Evolutionary conservation across 768 basidiomycete species (phyloP).

Genomic region (Infundibulicybe gibba): DNA sequence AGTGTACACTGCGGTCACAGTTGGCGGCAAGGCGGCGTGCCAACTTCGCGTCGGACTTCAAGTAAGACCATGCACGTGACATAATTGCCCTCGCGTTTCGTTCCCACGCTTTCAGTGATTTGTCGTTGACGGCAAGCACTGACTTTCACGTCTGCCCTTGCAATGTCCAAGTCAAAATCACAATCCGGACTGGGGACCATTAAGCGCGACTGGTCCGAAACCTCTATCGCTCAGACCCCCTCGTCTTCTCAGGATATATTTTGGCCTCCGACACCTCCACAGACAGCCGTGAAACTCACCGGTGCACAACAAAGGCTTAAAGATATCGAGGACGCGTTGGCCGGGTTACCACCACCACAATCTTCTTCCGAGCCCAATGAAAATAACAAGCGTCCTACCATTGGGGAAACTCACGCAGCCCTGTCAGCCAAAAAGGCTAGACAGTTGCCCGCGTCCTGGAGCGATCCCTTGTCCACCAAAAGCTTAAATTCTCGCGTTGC

Average conservation of each 20-base stretch:
- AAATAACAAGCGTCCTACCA: slow-evolving; percentile 37
- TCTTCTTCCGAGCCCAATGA: slow-evolving; percentile 12
- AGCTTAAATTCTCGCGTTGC: slow-evolving; percentile 18
- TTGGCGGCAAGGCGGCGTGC: too few relatives aligned
- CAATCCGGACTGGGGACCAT: slow-evolving; percentile 61
- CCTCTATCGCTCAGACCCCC: slow-evolving; percentile 15
- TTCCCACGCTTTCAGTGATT: slow-evolving; percentile 11
- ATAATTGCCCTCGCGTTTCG: slow-evolving; percentile 10
- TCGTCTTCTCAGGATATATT: slow-evolving; percentile 39
- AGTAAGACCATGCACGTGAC: slow-evolving; percentile 16
- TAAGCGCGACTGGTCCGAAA: slow-evolving; percentile 59
- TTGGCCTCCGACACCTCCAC: slow-evolving; percentile 37
- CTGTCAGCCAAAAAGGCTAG: slow-evolving; percentile 49
- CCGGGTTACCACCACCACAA: too few relatives aligned
- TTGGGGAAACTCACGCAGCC: slow-evolving; percentile 14
- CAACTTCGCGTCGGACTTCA: too few relatives aligned
- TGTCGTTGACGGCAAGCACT: neutral
- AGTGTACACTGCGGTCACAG: too few relatives aligned
- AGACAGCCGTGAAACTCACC: slow-evolving; percentile 15
- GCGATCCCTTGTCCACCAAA: slow-evolving; percentile 29
- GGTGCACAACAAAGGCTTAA: slow-evolving; percentile 41
- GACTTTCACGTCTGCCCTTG: too few relatives aligned
- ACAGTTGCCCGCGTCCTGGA: slow-evolving; percentile 51
- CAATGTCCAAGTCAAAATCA: slow-evolving; percentile 26
- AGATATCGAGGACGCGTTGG: slow-evolving; percentile 57